Conservation (phyloP, 148 eudicot species). For the Talinum fruticosum region DNA sequence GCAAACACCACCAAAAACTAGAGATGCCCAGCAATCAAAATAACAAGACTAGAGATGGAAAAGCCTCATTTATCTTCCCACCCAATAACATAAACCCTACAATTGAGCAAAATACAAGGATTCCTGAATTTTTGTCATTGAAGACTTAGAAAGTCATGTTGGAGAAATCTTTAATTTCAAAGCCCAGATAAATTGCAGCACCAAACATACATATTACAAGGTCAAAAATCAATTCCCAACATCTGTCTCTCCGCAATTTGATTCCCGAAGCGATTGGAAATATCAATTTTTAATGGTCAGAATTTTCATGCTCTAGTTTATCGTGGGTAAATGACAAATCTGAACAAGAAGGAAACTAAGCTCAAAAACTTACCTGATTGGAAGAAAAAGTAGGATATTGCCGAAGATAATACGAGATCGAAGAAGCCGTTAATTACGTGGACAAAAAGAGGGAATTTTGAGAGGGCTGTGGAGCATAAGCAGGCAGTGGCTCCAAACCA, state of each 20-base stretch:
- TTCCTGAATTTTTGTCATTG: not conserved
- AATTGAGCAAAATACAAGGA: not conserved
- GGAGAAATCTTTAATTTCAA: not conserved
- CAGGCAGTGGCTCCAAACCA: not conserved
- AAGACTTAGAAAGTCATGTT: not conserved
- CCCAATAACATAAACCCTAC: not conserved
- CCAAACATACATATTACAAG: not conserved
- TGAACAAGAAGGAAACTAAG: not conserved
- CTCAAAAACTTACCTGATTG: not conserved
- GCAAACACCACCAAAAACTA: not conserved
- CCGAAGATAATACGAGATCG: not conserved
- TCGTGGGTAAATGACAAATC: not conserved
- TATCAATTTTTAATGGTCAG: not conserved
- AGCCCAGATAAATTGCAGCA: not conserved
- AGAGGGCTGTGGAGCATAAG: not conserved
- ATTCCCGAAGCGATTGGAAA: not conserved
- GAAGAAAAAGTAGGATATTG: not conserved
- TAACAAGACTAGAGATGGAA: not conserved
- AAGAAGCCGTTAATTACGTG: conserved; percentile 4
- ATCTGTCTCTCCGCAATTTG: not conserved
- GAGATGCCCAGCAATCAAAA: not conserved
- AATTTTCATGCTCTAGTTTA: not conserved
- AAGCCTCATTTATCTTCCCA: not conserved
- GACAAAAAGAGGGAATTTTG: not conserved
- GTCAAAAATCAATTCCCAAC: not conserved